Evolutionary conservation across 176 grass and related monocot genomes (phyloP), one percentile per base, ranked within the genome.

Genomic region (Cenchrus fungigraminus): DNA sequence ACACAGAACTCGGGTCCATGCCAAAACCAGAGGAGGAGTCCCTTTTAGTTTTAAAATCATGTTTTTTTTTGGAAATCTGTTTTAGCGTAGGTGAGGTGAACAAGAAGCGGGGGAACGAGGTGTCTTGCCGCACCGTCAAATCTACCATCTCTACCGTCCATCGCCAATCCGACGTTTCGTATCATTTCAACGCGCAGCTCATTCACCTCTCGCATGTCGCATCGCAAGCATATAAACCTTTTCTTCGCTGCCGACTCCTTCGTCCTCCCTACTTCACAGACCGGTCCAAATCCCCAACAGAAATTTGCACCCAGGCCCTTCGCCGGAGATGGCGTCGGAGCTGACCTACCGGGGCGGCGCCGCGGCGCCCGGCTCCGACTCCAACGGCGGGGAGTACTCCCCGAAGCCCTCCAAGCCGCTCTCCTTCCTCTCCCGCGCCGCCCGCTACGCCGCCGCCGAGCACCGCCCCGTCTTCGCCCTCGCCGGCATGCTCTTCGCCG

Each of bases 381-480:
- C 73, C 57, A 59, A 79, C 68, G 76, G 75, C 43, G 74, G 73
- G 3, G 91, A 68, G 6, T 93, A 93, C 81, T 84, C 89, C 10
- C 87, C 91, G 4, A 97, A 93, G 86, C 81, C 88, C 42, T 62
- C 80, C 16, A 97, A 97, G 85, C 82, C 67, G 74, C 56, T 90
- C 53, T 63, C 82, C 12, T 97, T 89, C 87, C 43, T 97, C 74
- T 15, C 84, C 63, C 91, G 91, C 77, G 79, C 91, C 37, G 73
- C 73, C 20, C 86, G 84, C 55, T 97, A 97, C 70, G 76, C 92
- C 70, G 68, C 92, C 77, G 72, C 86, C 19, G 94, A 93, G 84
- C 94, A 97, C 50, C 89, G 94, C 68, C 89, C 92, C 34, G n/a
- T 81, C 43, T 97, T 97, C 74, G 86, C 89, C 46, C 89, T 97